Percentiles rank a stretch among this genome's conserved stretches.
Evolutionary conservation across 306 rosid genomes (phyloP).

Genomic region (Arachis hypogaea): DNA sequence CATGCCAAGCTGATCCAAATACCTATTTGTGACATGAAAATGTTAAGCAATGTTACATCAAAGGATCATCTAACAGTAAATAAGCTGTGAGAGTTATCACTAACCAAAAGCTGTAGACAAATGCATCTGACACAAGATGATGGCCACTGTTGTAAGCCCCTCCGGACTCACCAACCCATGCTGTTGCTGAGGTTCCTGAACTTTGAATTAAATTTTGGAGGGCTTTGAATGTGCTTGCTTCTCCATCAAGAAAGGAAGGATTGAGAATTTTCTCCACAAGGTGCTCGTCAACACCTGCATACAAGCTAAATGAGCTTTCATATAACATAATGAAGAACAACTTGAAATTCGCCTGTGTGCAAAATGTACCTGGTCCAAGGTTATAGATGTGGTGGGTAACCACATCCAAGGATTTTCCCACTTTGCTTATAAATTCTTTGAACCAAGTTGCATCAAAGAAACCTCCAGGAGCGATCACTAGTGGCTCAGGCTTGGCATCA

Average conservation of each 20-base stretch:
- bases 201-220: conserved; percentile 57
- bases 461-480: conserved; percentile 91
- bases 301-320: conserved; percentile 18
- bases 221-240: conserved; percentile 55
- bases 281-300: conserved; percentile 73
- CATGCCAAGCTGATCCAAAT: conserved; percentile 94
- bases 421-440: conserved; percentile 59
- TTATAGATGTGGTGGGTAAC: conserved; percentile 87
- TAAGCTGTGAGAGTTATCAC: conserved; percentile 35
- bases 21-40: conserved; percentile 55
- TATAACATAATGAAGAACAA: conserved; percentile 2
- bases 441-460: conserved; percentile 84
- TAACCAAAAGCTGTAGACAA: conserved; percentile 86
- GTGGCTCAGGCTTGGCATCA: conserved; percentile 61
- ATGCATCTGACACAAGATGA: conserved; percentile 78
- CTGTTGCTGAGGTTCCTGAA: conserved; percentile 61
- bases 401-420: conserved; percentile 58
- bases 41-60: conserved; percentile 4
- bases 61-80: neutral
- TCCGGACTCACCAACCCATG: conserved; percentile 99
- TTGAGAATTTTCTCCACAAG: conserved; percentile 77
- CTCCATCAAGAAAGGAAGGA: conserved; percentile 70
- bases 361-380: conserved; percentile 80
- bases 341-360: neutral
- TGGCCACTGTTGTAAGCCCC: conserved; percentile 97